Conservation (phyloP, 805 yeast species). For the Hanseniaspora thailandica region DNA sequence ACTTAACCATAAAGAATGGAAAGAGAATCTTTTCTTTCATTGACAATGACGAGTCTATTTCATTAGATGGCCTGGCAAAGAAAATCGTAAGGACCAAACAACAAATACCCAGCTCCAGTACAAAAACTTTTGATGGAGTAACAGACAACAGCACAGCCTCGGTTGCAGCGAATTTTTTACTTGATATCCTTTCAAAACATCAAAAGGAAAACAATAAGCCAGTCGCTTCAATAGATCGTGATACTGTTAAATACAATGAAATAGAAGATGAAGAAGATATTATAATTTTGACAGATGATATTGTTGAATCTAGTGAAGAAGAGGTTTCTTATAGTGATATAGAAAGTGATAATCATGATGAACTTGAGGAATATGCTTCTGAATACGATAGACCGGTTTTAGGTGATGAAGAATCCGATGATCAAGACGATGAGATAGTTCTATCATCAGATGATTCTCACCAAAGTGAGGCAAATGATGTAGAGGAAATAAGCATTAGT, state of each 20-base stretch:
- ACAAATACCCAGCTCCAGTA: neutral
- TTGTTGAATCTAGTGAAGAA: neutral
- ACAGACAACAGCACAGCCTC: neutral
- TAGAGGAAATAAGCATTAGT: neutral
- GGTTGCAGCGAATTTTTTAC: neutral
- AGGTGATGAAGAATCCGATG: neutral
- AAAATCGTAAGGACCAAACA: neutral
- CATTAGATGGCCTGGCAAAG: neutral
- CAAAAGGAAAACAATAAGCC: neutral
- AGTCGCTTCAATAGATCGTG: too few species aligned
- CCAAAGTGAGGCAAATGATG: neutral
- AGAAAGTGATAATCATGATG: neutral
- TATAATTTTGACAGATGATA: neutral
- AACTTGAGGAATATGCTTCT: neutral
- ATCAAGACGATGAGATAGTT: neutral
- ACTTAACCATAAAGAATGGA: neutral
- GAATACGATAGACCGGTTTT: neutral
- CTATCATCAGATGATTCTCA: neutral
- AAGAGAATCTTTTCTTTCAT: slow-evolving; percentile 3
- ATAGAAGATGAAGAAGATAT: neutral
- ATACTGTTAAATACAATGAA: neutral
- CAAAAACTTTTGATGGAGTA: too few species aligned
- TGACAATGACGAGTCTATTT: neutral
- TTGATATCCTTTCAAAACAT: neutral
- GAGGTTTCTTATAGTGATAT: neutral